A percentile compares a stretch with the other conserved stretches of the same genome.
Conservation (phyloP, 176 grass and related monocot genomes). For the Triticum urartu region DNA sequence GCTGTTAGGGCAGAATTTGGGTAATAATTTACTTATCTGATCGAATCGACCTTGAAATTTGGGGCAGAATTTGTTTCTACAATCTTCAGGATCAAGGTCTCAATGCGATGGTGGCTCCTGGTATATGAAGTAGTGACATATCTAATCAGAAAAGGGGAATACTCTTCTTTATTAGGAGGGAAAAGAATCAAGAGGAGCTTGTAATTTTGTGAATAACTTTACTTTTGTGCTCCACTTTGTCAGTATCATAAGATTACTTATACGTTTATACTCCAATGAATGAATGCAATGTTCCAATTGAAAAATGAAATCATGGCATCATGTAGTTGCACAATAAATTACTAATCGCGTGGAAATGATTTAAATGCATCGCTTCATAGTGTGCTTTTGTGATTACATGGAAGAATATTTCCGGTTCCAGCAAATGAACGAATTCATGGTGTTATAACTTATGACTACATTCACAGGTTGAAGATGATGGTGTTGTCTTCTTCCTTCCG, state of each 20-base stretch:
- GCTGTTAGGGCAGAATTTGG: neutral
- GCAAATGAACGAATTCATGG: constrained; percentile 14
- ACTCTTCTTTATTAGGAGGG: neutral
- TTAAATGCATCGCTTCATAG: neutral
- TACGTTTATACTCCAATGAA: neutral
- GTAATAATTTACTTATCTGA: neutral
- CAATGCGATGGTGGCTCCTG: neutral
- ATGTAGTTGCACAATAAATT: neutral
- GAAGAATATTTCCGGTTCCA: neutral
- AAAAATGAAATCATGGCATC: neutral
- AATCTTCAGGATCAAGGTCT: neutral
- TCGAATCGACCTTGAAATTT: neutral
- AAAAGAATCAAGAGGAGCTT: neutral
- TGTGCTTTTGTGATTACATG: neutral
- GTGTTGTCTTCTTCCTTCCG: constrained; percentile 39
- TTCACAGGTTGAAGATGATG: constrained; percentile 61
- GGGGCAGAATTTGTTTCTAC: neutral
- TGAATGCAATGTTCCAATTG: neutral
- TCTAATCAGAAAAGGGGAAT: constrained; percentile 2
- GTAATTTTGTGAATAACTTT: neutral
- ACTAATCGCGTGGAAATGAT: neutral
- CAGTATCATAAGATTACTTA: neutral
- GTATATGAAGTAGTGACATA: neutral
- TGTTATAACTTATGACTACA: neutral
- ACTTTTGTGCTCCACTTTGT: neutral